Evolutionary conservation across 2,329 filamentous ascomycete species (phyloP), one percentile per base, ranked within the genome.

Genomic region (Neonectria neomacrospora): DNA sequence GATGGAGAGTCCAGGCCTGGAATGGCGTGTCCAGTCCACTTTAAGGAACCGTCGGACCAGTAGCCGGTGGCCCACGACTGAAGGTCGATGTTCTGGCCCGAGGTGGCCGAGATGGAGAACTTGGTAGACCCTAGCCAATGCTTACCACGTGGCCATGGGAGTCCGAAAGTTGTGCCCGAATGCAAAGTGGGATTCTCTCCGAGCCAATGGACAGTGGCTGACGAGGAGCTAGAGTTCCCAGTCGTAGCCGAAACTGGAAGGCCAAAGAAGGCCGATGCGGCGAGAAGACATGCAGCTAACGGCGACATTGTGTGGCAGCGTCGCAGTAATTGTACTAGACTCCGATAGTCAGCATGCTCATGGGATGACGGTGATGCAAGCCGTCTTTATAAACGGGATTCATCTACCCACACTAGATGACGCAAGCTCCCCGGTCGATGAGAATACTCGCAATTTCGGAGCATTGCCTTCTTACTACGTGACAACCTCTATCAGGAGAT

Each of bases 21-120:
- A 45, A 89, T 76, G 0, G 86, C 85, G 68, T 89, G 87, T 0
- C 81, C 86, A 3, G 84, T 87, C 87, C 87, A 89, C 70, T 88
- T 89, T 56, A 88, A 79, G 0, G 86, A 87, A 26, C 83, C 85
- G 74, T 89, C 87, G 1, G 82, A 80, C 87, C 86, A 89, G 71
- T 85, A 86, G 0, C 82, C 85, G 1, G 83, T 88, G 3, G 81
- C 77, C 86, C 86, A 88, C 0, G 86, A 85, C 63, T 88, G 82
- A 65, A 61, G 70, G 1, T 65, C 63, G 12, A 72, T 12, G 7
- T 54, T 32, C 41, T 70, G 58, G 20, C 32, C 70, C 0, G 68
- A 69, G 5, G 70, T 73, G 20, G 67, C 65, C 1, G 67, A 66
- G 23, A 78, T 72, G 8, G 73, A 73, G 64, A 83, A 81, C 6